Base-by-base conservation (phyloP, 768 basidiomycete species). In the Suillus ampliporus region DNA sequence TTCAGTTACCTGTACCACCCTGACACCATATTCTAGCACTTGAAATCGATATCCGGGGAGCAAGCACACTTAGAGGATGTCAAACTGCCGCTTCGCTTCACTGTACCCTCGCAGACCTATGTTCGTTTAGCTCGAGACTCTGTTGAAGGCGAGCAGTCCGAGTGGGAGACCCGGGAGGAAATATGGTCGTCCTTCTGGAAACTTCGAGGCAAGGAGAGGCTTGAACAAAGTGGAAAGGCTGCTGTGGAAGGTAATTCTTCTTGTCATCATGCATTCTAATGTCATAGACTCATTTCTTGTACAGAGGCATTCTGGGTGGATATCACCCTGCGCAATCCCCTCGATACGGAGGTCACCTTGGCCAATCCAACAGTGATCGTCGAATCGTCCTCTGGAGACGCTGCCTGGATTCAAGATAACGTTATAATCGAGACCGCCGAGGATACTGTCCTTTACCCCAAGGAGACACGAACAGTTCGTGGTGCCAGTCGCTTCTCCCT, bases 291-390 rank as follows among this genome's bases (percentile, higher is more conserved):
- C 52, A 60, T 56, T 38, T 57, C 56, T 57, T 50, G 47, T 34
- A 26, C 63, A 94, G 93, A 94, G 74, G 74, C 78, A 2, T 92
- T 94, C 67, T 93, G 89, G 88, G 78, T 94, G 43, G 91, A 94
- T 66, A 67, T 95, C 28, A 80, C 80, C 6, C 54, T 95, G 62
- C 80, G 76, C 52, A 95, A 95, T 71, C 91, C 92, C 19, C 74
- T 95, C 46, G 84, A 90, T 63, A 80, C 89, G 7, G 91, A 92
- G 57, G 80, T 95, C n/a, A 86, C 81, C 57, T 70, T 95, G 26
- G 81, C 86, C 0, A 82, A 89, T 61, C 64, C 94, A 58, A 86
- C 89, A 0, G 72, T 92, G 10, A 61, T 79, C 5, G 80, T 90
- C 6, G 84, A 84, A 60, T 72, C 76, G 2, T 71, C 66, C 38